Evolutionary conservation across 2,329 filamentous ascomycete species (phyloP), one percentile per base, ranked within the genome.

Genomic region (Fusarium hainanense): DNA sequence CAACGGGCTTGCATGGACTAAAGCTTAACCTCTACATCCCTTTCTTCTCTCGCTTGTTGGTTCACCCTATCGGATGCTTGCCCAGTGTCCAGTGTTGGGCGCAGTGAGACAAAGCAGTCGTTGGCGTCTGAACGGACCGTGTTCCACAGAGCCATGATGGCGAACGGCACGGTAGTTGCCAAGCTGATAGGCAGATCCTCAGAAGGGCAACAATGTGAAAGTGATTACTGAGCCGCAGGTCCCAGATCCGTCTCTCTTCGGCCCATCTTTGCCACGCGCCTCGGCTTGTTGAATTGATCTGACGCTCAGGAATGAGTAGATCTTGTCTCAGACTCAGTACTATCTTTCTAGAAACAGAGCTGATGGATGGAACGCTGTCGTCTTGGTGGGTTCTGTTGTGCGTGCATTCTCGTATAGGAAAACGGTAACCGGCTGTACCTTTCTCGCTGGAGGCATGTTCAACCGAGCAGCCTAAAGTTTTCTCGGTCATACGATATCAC

Each of bases 271-370:
- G 62, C 67, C 67, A 70, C 58, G 67, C 63, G 65, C 49, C 42
- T 21, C 50, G 37, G 43, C 61, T 58, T 55, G 41, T 52, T 46
- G 40, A 54, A 57, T 23, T 49, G 32, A 50, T 65, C 28, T 43
- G 51, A 48, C 66, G 46, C 52, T 41, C 13, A 63, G 67, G 67
- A 67, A 69, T 69, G 66, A 18, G 63, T 34, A 67, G 62, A 69
- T 69, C 67, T 47, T 69, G 67, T 70, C 54, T 70, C 25, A 52
- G 55, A 48, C 51, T 48, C 14, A 14, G 13, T 42, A 18, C 47
- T 34, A 63, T 70, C 46, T 58, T 70, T 70, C 67, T 70, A 55
- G 58, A 70, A 70, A 59, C 67, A 56, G 37, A 32, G 20, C 25
- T 47, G 32, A 63, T 40, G 49, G 32, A 68, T 70, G 67, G 54